Conservation (phyloP, 2,329 filamentous ascomycete genomes). For the Penicillium verrucosum region DNA sequence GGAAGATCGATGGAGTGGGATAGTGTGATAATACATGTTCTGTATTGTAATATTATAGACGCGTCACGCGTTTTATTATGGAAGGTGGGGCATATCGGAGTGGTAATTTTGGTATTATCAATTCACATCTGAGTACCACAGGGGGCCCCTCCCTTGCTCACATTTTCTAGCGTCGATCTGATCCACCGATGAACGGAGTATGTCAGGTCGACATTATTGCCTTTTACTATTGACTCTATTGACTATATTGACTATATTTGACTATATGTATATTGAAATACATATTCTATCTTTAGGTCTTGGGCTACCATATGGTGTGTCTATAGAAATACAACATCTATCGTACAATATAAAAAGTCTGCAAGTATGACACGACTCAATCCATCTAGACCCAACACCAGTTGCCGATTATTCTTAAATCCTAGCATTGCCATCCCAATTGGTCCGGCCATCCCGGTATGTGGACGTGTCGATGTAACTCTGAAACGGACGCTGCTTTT, state of each 20-base stretch:
- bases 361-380: neutral
- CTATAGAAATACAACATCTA: neutral
- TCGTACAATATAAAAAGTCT: neutral
- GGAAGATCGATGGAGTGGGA: slow-evolving; percentile 17
- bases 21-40: slow-evolving; percentile 15
- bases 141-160: slow-evolving; percentile 9
- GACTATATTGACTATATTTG: too few species aligned
- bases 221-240: neutral
- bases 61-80: slow-evolving; percentile 29
- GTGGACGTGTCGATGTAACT: slow-evolving; percentile 23
- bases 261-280: neutral
- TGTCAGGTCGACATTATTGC: slow-evolving; percentile 5
- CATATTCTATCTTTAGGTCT: neutral
- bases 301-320: neutral
- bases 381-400: neutral
- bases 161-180: slow-evolving; percentile 9
- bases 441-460: slow-evolving; percentile 2
- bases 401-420: neutral
- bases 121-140: slow-evolving; percentile 1
- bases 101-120: neutral
- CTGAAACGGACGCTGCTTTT: slow-evolving; percentile 14
- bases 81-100: neutral
- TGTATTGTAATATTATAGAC: slow-evolving; percentile 29
- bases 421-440: neutral
- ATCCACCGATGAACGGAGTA: slow-evolving; percentile 7